A percentile compares a stretch with the other conserved stretches of the same genome.
These are phyloP conservation scores for Nemania serpens DNA, from an alignment of 2,329 filamentous ascomycete genomes.

Conservation along the genomic window DNA sequence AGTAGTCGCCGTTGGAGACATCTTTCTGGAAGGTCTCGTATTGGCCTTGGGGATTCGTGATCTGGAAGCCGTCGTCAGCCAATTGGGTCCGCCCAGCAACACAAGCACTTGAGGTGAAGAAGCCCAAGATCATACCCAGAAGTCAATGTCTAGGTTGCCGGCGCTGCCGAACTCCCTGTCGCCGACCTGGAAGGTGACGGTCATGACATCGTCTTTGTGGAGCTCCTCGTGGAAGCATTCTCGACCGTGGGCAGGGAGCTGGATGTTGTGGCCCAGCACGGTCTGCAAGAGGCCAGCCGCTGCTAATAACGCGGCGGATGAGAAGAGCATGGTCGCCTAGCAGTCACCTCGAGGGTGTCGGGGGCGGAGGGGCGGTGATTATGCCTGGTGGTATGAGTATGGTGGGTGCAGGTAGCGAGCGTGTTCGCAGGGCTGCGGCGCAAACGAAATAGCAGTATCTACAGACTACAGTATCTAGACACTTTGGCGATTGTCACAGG, in stretches of 20 bases:
- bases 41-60: conserved; percentile 76
- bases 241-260: conserved; percentile 86
- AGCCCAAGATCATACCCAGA: conserved; percentile 73
- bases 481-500: conserved; percentile 33
- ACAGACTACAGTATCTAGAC: conserved; percentile 24
- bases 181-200: conserved; percentile 96
- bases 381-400: too few species aligned
- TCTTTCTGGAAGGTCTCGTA: conserved; percentile 81
- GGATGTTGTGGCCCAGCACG: conserved; percentile 88
- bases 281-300: conserved; percentile 55
- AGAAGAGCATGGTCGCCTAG: conserved; percentile 48
- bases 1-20: conserved; percentile 89
- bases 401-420: background rate
- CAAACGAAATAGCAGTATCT: background rate
- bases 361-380: too few species aligned
- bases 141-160: conserved; percentile 95
- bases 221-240: conserved; percentile 97
- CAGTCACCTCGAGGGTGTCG: conserved; percentile 14
- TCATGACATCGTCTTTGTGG: conserved; percentile 96
- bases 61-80: conserved; percentile 49
- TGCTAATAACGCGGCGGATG: conserved; percentile 52
- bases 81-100: conserved; percentile 7
- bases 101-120: background rate
- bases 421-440: conserved; percentile 2
- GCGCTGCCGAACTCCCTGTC: conserved; percentile 94